Percentiles rank a stretch among this genome's conserved stretches.
Evolutionary conservation across 768 basidiomycete genomes (phyloP).

Genomic region (Roridomyces roridus): DNA sequence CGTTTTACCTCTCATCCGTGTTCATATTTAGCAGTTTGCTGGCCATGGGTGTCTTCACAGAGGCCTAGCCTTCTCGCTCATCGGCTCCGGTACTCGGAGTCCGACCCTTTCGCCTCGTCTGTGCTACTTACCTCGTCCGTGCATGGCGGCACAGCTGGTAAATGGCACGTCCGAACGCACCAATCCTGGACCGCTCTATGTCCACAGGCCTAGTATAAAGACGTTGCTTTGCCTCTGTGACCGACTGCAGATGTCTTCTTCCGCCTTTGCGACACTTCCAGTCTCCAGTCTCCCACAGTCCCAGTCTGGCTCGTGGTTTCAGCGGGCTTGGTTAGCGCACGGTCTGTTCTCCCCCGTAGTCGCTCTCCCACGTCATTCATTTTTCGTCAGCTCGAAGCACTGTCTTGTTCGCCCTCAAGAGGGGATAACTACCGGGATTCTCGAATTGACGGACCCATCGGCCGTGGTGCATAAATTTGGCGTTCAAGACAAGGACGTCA

Average conservation of each 20-base stretch:
- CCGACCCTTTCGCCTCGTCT: no score
- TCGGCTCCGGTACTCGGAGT: no score
- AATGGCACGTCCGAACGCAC: no score
- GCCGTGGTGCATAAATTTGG: conserved; percentile 5
- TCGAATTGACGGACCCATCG: not conserved
- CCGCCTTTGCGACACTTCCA: conserved; percentile 11
- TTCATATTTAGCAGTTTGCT: no score
- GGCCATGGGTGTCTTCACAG: no score
- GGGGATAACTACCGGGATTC: not conserved
- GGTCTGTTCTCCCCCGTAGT: not conserved
- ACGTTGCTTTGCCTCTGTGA: no score
- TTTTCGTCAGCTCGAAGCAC: not conserved
- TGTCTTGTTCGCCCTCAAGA: not conserved
- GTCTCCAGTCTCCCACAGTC: not conserved
- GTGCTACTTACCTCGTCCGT: no score
- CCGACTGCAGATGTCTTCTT: conserved; percentile 24
- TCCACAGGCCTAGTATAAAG: no score
- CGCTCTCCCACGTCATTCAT: not conserved
- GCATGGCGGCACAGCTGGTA: no score
- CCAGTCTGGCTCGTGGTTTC: not conserved
- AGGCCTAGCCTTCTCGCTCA: no score
- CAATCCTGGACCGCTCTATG: no score
- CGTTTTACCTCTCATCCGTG: no score
- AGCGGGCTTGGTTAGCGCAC: not conserved
- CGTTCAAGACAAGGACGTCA: not conserved